Evolutionary conservation across 73 alveolate genomes (phyloP).

Genomic region (Tetrahymena malaccensis): DNA sequence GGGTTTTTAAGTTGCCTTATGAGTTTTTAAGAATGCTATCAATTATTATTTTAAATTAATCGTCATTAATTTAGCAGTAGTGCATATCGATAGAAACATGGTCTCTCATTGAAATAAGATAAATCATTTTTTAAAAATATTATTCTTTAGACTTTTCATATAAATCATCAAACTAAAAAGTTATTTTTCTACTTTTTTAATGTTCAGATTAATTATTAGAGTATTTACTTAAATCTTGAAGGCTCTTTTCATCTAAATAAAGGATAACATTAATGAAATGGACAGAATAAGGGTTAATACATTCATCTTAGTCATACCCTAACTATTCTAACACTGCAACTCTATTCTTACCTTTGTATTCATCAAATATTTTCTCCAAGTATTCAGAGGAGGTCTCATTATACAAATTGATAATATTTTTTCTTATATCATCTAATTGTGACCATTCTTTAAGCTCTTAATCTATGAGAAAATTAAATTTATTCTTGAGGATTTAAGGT

Average conservation of each 20-base stretch:
- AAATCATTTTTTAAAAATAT: too few species aligned
- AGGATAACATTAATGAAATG: not conserved
- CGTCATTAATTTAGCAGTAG: not conserved
- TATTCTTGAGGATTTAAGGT: not conserved
- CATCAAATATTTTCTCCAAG: too few species aligned
- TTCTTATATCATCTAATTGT: not conserved
- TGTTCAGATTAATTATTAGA: not conserved
- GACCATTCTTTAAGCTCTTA: not conserved
- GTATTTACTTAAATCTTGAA: not conserved
- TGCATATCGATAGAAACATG: not conserved
- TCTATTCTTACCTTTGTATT: not conserved
- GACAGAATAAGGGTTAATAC: not conserved
- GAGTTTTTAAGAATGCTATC: not conserved
- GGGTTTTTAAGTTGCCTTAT: not conserved
- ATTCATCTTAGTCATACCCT: not conserved
- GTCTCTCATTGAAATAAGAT: not conserved
- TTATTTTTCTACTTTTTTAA: not conserved
- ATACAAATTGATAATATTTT: too few species aligned
- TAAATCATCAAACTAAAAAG: not conserved
- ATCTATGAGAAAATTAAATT: too few species aligned
- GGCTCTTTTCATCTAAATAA: not conserved
- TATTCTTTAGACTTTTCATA: not conserved
- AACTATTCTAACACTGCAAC: not conserved
- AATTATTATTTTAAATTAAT: too few species aligned
- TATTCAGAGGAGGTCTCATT: not conserved